Conservation (phyloP, 179 eudicot species). For the Actinidia arguta region DNA sequence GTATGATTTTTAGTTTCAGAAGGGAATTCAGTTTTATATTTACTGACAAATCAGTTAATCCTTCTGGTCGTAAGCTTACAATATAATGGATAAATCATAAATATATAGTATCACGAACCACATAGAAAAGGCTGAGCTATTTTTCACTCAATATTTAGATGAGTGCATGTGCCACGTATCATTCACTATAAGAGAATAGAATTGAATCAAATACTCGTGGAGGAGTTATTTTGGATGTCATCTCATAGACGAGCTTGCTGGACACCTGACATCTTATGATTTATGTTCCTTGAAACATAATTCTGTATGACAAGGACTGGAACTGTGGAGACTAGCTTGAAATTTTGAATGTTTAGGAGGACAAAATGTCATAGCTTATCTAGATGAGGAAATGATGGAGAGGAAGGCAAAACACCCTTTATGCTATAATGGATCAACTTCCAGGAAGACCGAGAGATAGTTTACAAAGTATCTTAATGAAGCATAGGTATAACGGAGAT, state of each 20-base stretch:
- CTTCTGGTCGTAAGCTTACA: neutral
- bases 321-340: neutral
- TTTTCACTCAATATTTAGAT: neutral
- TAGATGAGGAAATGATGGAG: neutral
- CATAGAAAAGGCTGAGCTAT: constrained; percentile 7
- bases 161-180: neutral
- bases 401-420: neutral
- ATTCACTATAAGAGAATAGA: constrained; percentile 1
- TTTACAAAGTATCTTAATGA: constrained; percentile 3
- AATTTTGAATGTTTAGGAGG: neutral
- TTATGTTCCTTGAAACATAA: neutral
- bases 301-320: neutral
- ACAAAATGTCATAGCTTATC: neutral
- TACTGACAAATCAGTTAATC: neutral
- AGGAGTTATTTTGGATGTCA: neutral
- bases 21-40: neutral
- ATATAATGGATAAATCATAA: too few relatives aligned
- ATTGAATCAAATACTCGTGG: neutral
- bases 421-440: neutral
- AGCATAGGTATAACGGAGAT: neutral
- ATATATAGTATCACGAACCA: neutral
- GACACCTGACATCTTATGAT: neutral
- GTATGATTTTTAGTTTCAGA: constrained; percentile 40
- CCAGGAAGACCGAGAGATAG: neutral
- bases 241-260: neutral